Evolutionary conservation across 2,329 filamentous ascomycete genomes (phyloP), one percentile per base, ranked within the genome.

Genomic region (Diaporthe sp.): DNA sequence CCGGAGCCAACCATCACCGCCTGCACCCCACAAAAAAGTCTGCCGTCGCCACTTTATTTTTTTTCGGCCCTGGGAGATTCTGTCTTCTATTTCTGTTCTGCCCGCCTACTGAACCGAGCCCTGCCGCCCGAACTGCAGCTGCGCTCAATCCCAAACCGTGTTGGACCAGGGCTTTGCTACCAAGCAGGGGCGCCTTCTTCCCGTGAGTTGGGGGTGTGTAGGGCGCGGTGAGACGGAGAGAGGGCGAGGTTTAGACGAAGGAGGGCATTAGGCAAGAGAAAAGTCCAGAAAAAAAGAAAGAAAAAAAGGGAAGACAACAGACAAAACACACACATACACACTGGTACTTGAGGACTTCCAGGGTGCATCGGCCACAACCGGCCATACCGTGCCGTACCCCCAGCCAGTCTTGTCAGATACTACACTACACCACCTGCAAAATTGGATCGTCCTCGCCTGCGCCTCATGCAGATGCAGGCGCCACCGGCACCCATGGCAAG

Each of bases 11-110:
- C 69, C 69, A 51, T 30, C 25, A 44, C n/a, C 44, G 3, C 4
- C 30, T 27, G 3, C 17, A 42, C 56, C 56, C 69, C 69, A 71
- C 69, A 71, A 71, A 71, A 71, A 71, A 71, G 69, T 71, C 69
- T 71, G 69, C 69, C 27, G 69, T 58, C 44, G 44, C 69, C 69
- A 71, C 59, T 75, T 72, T 58, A 30, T 55, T 35, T 47, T 69
- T 65, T 30, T 39, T 37, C 53, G 59, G 37, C 19, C 61, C 25
- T 47, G 44, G 58, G 37, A 44, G 27, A 42, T 30, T 69, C 37
- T 35, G 27, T 51, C 44, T 37, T 66, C 61, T 51, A 66, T 66
- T 70, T 39, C 66, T 59, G 53, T 37, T 58, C 66, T 73, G 37
- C n/a, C 71, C 47, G 69, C 72, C 55, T 35, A 71, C 72, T 25